Conservation (phyloP, 73 alveolate species). For the Paramecium octaurelia region DNA sequence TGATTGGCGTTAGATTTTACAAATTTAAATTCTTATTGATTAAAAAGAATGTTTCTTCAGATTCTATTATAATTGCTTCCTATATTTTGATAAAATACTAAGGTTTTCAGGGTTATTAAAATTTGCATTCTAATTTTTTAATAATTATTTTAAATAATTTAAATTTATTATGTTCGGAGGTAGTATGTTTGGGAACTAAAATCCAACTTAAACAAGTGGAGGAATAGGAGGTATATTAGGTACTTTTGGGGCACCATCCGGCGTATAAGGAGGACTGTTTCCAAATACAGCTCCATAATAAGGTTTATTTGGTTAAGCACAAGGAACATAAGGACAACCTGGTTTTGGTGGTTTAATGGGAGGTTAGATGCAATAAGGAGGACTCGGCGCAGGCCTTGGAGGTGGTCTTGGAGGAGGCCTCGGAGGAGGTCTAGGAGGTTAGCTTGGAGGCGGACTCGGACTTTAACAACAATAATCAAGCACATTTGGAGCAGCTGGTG, state of each 20-base stretch:
- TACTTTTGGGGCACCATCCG: not conserved
- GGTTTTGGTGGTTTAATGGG: constrained; percentile 9
- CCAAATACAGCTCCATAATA: not conserved
- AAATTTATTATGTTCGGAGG: constrained; percentile 13
- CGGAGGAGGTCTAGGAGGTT: constrained; percentile 52
- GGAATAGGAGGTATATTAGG: constrained; percentile 41
- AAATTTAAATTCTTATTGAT: not conserved
- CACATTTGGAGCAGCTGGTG: not conserved
- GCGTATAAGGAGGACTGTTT: not conserved
- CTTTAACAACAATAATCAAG: not conserved
- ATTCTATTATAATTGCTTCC: not conserved
- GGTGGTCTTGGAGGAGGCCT: constrained; percentile 62
- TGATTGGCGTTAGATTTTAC: not conserved
- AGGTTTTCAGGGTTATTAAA: not conserved
- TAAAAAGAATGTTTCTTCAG: not conserved
- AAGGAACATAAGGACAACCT: not conserved
- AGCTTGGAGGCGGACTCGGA: constrained; percentile 30
- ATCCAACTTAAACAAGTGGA: not conserved
- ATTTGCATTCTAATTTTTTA: not conserved
- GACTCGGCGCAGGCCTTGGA: constrained; percentile 56
- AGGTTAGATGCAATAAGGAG: constrained; percentile 29
- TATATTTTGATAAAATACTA: not conserved
- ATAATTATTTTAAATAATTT: not conserved
- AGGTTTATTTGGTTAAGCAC: not conserved
- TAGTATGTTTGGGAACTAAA: not conserved